phyloP scores from a whole-genome alignment of 805 yeast species.

The Candida manassasensis region DNA sequence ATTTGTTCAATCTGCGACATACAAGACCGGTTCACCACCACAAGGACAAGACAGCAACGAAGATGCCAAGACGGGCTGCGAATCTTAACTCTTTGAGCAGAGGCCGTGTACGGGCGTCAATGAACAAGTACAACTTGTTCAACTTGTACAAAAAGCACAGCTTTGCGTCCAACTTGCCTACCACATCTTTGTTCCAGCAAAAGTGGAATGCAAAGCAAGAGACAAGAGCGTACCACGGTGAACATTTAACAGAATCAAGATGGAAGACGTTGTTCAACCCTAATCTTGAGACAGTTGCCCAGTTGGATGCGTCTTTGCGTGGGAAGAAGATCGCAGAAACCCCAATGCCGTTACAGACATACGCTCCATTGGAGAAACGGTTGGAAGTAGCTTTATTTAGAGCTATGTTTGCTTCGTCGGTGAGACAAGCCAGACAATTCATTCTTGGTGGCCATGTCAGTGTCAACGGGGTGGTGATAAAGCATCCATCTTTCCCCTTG shows the following conservation, averaged over 20 bases:
- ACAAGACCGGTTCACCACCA: too few relatives aligned
- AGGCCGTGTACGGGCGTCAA: constrained; percentile 79
- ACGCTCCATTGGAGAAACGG: constrained; percentile 81
- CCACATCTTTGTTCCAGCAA: constrained; percentile 77
- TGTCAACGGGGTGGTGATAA: constrained; percentile 78
- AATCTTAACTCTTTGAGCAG: constrained; percentile 54
- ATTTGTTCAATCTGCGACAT: constrained; percentile 1
- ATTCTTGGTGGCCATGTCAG: constrained; percentile 74
- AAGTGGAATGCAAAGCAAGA: constrained; percentile 90
- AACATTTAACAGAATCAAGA: constrained; percentile 78
- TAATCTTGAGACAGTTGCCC: constrained; percentile 80
- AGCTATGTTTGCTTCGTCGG: constrained; percentile 87
- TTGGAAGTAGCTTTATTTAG: constrained; percentile 88
- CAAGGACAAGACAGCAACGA: constrained; percentile 1
- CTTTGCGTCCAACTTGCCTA: constrained; percentile 41
- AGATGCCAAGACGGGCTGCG: constrained; percentile 61
- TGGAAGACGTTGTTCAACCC: constrained; percentile 70
- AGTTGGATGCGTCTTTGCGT: constrained; percentile 73
- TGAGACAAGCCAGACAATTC: constrained; percentile 90
- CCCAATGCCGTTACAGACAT: constrained; percentile 85
- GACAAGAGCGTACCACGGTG: constrained; percentile 94
- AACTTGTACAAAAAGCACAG: constrained; percentile 74
- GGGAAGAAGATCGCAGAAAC: constrained; percentile 56
- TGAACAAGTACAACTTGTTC: constrained; percentile 88
- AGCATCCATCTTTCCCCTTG: constrained; percentile 74